phyloP scores from a whole-genome alignment of 148 eudicot species.

The Polygonum aviculare region DNA sequence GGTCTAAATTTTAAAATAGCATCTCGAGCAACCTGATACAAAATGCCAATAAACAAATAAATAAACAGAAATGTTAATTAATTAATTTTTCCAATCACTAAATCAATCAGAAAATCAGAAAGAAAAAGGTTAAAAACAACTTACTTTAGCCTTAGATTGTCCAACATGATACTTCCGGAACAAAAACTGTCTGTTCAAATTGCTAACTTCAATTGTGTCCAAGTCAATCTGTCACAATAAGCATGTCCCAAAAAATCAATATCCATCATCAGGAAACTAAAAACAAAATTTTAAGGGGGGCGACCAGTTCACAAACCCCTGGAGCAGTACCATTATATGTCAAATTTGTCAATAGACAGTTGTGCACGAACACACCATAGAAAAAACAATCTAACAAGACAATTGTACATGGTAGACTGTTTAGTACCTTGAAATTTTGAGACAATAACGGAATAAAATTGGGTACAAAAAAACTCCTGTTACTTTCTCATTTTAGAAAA shows the following conservation, averaged over 20 bases:
- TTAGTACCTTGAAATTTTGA: background rate
- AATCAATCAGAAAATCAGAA: slow-evolving; percentile 10
- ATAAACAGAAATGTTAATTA: background rate
- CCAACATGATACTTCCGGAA: slow-evolving; percentile 92
- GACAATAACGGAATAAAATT: background rate
- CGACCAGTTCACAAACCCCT: background rate
- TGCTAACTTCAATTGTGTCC: slow-evolving; percentile 99
- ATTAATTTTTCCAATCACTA: background rate
- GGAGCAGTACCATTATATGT: too few relatives aligned
- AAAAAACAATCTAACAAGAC: background rate
- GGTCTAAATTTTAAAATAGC: slow-evolving; percentile 91
- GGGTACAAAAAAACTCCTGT: background rate
- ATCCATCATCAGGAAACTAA: background rate
- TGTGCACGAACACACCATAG: background rate
- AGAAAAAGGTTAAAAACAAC: slow-evolving; percentile 17
- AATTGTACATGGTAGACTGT: background rate
- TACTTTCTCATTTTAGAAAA: background rate
- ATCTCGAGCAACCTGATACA: slow-evolving; percentile 30
- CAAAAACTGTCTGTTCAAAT: slow-evolving; percentile 87
- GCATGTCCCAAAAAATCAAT: background rate
- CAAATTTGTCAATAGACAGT: background rate
- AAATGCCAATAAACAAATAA: too few relatives aligned
- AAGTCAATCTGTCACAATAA: slow-evolving; percentile 56
- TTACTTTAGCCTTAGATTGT: slow-evolving; percentile 90
- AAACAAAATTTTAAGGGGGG: too few relatives aligned